Conservation (phyloP, 78 protist species). For the Dictyostelium purpureum region DNA sequence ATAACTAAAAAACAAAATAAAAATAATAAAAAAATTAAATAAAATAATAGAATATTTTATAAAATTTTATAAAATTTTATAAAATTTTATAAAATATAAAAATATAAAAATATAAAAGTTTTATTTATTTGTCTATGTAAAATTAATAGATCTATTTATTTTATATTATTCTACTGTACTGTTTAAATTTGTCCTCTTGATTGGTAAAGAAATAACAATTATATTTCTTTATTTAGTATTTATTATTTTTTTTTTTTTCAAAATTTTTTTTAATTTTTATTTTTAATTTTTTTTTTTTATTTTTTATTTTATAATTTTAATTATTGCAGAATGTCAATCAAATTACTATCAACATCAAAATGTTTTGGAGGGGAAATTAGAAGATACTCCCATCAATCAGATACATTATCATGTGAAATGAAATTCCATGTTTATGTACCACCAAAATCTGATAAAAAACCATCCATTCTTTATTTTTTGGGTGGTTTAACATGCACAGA, state of each 20-base stretch:
- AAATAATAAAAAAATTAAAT: no score
- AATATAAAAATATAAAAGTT: no score
- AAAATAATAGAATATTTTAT: no score
- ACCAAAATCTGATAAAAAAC: not conserved
- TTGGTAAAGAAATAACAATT: no score
- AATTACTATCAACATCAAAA: constrained; percentile 28
- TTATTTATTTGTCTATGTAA: no score
- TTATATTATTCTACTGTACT: not conserved
- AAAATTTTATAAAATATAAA: no score
- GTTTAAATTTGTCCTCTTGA: not conserved
- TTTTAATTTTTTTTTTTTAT: not conserved
- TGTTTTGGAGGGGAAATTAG: constrained; percentile 42
- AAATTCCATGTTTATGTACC: constrained; percentile 69
- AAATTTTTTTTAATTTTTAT: no score
- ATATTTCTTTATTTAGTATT: no score
- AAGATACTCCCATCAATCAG: constrained; percentile 69
- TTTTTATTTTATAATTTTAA: not conserved
- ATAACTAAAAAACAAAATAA: no score
- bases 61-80: no score
- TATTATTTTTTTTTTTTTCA: not conserved
- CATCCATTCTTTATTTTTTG: constrained; percentile 55
- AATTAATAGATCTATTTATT: no score
- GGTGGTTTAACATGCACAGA: constrained; percentile 93
- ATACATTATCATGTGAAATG: constrained; percentile 52
- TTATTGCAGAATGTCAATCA: not conserved